These are phyloP conservation scores for Albugo candida DNA, from an alignment of 352 stramenopile species.

Conservation along the genomic window DNA sequence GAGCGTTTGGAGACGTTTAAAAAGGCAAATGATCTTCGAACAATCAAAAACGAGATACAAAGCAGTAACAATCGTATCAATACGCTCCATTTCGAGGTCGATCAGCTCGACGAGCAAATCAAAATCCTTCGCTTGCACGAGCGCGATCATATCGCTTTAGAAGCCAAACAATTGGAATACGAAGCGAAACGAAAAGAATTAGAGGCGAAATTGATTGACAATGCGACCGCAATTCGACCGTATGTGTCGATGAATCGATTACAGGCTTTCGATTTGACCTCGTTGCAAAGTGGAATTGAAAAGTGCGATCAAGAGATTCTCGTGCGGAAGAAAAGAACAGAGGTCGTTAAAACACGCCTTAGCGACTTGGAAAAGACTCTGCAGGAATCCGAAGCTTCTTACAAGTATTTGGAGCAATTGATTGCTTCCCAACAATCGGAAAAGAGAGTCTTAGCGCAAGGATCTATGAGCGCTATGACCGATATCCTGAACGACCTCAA, in stretches of 20 bases:
- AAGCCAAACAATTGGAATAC: conserved; percentile 25
- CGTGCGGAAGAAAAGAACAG: conserved; percentile 9
- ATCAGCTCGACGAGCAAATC: conserved; percentile 28
- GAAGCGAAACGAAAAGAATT: conserved; percentile 25
- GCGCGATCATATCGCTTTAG: conserved; percentile 21
- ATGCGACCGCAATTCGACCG: conserved; percentile 18
- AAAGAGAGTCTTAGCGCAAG: conserved; percentile 25
- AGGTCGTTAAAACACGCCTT: conserved; percentile 14
- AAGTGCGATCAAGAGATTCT: conserved; percentile 13
- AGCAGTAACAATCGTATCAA: conserved; percentile 19
- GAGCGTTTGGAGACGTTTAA: conserved; percentile 22
- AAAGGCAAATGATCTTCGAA: conserved; percentile 16
- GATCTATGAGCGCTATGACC: not conserved
- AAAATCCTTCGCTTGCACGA: conserved; percentile 27
- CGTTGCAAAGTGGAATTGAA: conserved; percentile 10
- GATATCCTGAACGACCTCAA: conserved; percentile 17
- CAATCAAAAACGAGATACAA: conserved; percentile 26
- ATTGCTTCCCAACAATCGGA: conserved; percentile 17
- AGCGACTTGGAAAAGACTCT: conserved; percentile 16
- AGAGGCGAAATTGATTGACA: conserved; percentile 20
- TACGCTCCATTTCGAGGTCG: conserved; percentile 21
- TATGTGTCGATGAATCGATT: conserved; percentile 6
- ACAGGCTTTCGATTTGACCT: not conserved
- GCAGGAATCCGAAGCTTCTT: conserved; percentile 26
- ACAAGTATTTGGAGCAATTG: conserved; percentile 27